Percentiles rank a stretch among this genome's conserved stretches.
Evolutionary conservation across 1,284 basidiomycete genomes (phyloP).

Genomic region (Leccinum pachyderme): DNA sequence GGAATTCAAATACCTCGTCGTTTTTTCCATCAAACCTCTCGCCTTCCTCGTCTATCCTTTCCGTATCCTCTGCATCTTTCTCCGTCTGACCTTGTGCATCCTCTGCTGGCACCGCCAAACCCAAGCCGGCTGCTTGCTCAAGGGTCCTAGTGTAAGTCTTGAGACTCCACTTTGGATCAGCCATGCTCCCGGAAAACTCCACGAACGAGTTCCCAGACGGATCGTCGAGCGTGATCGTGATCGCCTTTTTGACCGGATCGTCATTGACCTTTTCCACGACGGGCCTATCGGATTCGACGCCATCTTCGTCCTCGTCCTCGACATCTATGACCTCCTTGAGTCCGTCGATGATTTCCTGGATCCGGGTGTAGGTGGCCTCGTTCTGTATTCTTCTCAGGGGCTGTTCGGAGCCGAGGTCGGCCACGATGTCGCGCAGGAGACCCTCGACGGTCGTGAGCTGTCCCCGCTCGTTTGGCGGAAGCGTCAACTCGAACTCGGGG

Average conservation of each 20-base stretch:
- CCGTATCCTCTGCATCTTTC: slow-evolving; percentile 34
- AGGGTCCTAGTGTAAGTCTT: slow-evolving; percentile 81
- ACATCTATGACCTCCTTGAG: slow-evolving; percentile 69
- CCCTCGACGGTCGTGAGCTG: slow-evolving; percentile 97
- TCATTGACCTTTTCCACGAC: slow-evolving; percentile 39
- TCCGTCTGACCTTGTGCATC: slow-evolving; percentile 32
- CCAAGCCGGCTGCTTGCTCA: slow-evolving; percentile 84
- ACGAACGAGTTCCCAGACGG: slow-evolving; percentile 95
- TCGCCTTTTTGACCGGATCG: slow-evolving; percentile 54
- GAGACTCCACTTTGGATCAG: slow-evolving; percentile 93
- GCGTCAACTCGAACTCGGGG: slow-evolving; percentile 89
- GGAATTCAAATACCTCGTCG: slow-evolving; percentile 92
- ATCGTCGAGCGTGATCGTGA: slow-evolving; percentile 90
- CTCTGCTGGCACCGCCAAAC: slow-evolving; percentile 57
- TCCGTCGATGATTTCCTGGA: slow-evolving; percentile 72
- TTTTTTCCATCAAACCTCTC: slow-evolving; percentile 37
- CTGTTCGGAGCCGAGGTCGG: slow-evolving; percentile 85
- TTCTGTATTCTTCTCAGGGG: slow-evolving; percentile 85
- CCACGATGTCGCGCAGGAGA: slow-evolving; percentile 79
- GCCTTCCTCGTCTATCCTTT: slow-evolving; percentile 31
- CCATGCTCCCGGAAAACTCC: slow-evolving; percentile 77
- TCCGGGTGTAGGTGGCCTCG: slow-evolving; percentile 73
- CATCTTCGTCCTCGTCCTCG: slow-evolving; percentile 36
- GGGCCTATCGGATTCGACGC: slow-evolving; percentile 25
- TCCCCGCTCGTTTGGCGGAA: slow-evolving; percentile 78